Conservation (phyloP, 768 basidiomycete genomes). For the Lentinula guzmanii region DNA sequence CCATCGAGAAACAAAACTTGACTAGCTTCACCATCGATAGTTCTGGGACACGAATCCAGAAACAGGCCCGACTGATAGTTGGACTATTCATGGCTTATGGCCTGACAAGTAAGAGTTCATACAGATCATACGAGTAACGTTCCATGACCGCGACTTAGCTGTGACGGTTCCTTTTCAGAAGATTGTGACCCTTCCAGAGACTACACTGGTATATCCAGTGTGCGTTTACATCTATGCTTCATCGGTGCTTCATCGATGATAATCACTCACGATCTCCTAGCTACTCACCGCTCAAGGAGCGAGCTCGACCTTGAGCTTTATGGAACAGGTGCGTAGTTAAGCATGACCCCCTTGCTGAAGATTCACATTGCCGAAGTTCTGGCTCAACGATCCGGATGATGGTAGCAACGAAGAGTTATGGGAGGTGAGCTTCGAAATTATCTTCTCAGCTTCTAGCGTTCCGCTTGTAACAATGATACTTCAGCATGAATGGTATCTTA, state of each 20-base stretch:
- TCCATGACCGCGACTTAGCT: conserved; percentile 29
- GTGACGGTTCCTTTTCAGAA: conserved; percentile 36
- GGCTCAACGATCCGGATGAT: conserved; percentile 45
- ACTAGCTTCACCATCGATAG: conserved; percentile 22
- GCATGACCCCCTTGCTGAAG: too few relatives aligned
- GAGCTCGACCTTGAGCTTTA: conserved; percentile 50
- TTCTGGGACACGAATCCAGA: conserved; percentile 68
- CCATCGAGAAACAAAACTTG: not conserved
- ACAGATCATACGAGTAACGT: not conserved
- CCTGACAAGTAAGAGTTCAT: conserved; percentile 44
- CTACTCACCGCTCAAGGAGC: conserved; percentile 53
- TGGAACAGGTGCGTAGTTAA: conserved; percentile 31
- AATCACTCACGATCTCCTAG: conserved; percentile 22
- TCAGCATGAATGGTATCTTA: conserved; percentile 59
- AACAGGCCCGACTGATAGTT: conserved; percentile 59
- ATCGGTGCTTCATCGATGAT: not conserved
- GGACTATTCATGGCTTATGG: conserved; percentile 76
- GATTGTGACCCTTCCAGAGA: conserved; percentile 42
- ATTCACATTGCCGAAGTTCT: conserved; percentile 29
- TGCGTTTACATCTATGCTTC: conserved; percentile 14
- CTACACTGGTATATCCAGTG: conserved; percentile 37
- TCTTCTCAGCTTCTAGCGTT: not conserved
- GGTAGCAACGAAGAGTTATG: conserved; percentile 61
- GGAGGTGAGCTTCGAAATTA: conserved; percentile 40
- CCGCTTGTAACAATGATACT: not conserved